Evolutionary conservation across 2,329 filamentous ascomycete species (phyloP), one percentile per base, ranked within the genome.

Genomic region (Neonectria magnoliae): DNA sequence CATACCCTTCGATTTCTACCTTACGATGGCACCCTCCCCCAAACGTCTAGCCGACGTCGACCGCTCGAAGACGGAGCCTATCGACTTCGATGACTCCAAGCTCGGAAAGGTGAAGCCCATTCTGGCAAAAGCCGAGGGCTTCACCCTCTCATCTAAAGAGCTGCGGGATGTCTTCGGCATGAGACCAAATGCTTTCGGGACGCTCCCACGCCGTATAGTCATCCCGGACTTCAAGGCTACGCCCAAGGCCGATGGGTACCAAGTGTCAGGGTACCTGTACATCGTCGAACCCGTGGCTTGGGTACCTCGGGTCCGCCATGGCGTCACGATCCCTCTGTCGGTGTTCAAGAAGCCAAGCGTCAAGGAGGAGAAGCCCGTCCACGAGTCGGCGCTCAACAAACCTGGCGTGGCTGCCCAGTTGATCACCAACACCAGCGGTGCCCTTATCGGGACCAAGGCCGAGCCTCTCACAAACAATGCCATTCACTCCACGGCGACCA

Each of bases 401-500:
- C 42, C 42, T 4, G 18, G 42, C 20, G 42, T 45, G 18, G 42
- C 20, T 8, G 42, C 42, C 20, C 42, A 45, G 42, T 22, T 45
- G 42, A 14, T 18, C 10, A 25, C 42, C 42, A 45, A 45, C 20
- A 25, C 42, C 18, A 25, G 20, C 11, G 42, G 42, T 25, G 20
- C 42, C 18, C 20, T 14, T 20, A 22, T 45, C 42, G 42, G 42
- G 11, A 45, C 42, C 42, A 45, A 45, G 42, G 18, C 8, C 10
- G 42, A 45, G 42, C 20, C 10, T 45, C 42, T 51, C 31, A 51
- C 48, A 13, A 18, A 51, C 48, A 51, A 51, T 14, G 25, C 48
- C 18, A 51, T 51, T 14, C 48, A n/a, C 16, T 51, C 48, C 48
- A 51, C 48, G 16, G 48, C 48, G 31, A 51, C 48, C 48, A 51